phyloP scores from a whole-genome alignment of 2,329 filamentous ascomycete genomes.

The Fusarium verrucosum region DNA sequence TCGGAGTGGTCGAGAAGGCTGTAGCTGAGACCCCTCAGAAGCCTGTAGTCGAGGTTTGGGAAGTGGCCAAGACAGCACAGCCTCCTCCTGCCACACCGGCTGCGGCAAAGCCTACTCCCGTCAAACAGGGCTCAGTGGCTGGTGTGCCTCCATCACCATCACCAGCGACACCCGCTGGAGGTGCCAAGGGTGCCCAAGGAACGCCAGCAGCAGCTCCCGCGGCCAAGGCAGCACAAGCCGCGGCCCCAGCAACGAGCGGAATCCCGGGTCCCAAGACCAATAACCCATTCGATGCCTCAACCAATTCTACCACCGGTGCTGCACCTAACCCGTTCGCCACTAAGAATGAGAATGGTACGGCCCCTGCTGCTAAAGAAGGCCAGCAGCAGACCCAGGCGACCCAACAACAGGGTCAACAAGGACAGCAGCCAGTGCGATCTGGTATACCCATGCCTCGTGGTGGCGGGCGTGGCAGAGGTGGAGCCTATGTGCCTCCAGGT shows the following conservation, averaged over 20 bases:
- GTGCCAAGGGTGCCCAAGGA: conserved; percentile 16
- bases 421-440: conserved; percentile 44
- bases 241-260: conserved; percentile 29
- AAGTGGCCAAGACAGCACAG: conserved; percentile 70
- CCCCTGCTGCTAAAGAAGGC: conserved; percentile 25
- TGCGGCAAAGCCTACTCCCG: conserved; percentile 38
- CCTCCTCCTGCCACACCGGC: conserved; percentile 43
- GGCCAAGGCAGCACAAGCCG: conserved; percentile 28
- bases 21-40: conserved; percentile 85
- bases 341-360: conserved; percentile 32
- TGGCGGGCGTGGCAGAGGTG: conserved; percentile 53
- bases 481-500: conserved; percentile 51
- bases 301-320: conserved; percentile 22
- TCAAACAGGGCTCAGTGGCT: conserved; percentile 35
- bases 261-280: conserved; percentile 38
- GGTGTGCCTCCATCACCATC: conserved; percentile 38
- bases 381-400: conserved; percentile 27
- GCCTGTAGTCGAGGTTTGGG: conserved; percentile 88
- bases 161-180: conserved; percentile 34
- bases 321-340: conserved; percentile 45
- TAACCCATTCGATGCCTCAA: conserved; percentile 49
- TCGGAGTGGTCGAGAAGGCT: conserved; percentile 81
- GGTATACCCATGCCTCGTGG: conserved; percentile 55
- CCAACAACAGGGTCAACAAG: conserved; percentile 17
- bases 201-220: conserved; percentile 26